Evolutionary conservation across 2,329 filamentous ascomycete species (phyloP).

Genomic region (Colletotrichum sp.): DNA sequence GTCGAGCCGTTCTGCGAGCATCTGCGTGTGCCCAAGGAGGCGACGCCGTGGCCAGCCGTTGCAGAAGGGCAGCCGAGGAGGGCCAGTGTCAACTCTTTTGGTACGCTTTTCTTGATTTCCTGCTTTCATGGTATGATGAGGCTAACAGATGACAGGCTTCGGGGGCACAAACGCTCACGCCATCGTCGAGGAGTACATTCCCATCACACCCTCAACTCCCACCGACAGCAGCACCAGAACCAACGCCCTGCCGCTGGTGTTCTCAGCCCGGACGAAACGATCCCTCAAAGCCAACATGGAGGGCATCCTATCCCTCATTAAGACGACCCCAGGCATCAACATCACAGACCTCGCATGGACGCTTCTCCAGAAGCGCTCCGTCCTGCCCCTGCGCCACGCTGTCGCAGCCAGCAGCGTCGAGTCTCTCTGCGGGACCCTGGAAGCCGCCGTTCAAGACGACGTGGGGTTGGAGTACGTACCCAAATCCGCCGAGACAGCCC

Average conservation of each 20-base stretch:
- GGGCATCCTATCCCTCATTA: not conserved
- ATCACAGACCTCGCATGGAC: not conserved
- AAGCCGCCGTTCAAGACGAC: not conserved
- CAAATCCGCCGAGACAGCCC: too few relatives aligned
- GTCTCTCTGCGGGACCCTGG: not conserved
- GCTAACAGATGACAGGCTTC: not conserved
- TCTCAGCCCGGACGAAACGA: not conserved
- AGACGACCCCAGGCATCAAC: not conserved
- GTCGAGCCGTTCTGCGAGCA: not conserved
- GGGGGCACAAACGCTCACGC: not conserved
- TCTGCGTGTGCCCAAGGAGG: not conserved
- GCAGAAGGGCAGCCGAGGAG: not conserved
- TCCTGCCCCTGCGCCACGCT: not conserved
- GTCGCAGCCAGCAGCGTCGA: not conserved
- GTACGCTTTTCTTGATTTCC: not conserved
- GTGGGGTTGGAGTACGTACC: not conserved
- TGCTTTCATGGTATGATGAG: not conserved
- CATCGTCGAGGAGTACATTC: not conserved
- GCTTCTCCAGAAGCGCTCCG: not conserved
- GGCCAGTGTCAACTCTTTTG: not conserved
- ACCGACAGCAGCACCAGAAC: not conserved
- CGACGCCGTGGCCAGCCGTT: not conserved
- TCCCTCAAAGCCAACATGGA: not conserved
- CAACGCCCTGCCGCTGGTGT: not conserved
- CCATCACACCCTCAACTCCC: not conserved